Base-by-base conservation (phyloP, 495 filamentous ascomycete species). In the Talaromyces borbonicus region DNA sequence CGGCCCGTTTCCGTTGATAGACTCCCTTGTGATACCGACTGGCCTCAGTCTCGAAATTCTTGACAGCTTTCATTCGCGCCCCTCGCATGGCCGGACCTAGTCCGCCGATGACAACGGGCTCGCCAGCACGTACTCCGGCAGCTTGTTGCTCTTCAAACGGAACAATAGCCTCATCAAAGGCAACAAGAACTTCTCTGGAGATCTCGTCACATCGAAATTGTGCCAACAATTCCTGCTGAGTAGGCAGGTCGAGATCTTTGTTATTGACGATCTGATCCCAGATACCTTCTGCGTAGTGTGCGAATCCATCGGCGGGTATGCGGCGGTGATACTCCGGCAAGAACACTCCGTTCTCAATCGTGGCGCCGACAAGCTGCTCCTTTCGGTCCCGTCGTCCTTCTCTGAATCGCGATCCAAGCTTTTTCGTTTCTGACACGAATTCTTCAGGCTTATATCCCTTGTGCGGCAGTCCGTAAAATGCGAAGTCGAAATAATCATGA, bases 181-280 rank as follows among this genome's bases (percentile, higher is more conserved):
- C 72, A 24, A 90, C 72, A 39, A 93, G 70, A 0, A 92, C 89
- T 55, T 92, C 89, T 52, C 87, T 72, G 30, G 85, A 68, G 45
- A 98, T 98, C 71, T 98, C 92, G 58, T 98, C 92, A 59, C 92
- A 98, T 38, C 92, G 78, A 71, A 96, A 98, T 62, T 98, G 92
- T 2, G 92, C 92, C 40, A 98, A 78, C 36, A 98, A 68, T 56
- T 98, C 92, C 59, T 98, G 92, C 63, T 98, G 92, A 0, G 92
- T 96, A 12, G 92, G 92, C 25, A 98, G 66, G 68, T 98, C 92
- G 49, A 98, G 70, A 55, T 98, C 92, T 65, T 98, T 98, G 67
- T 98, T 98, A 65, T 88, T 85, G 54, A 94, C 87, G 54, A 98
- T 98, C 63, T 96, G 92, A 58, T 95, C 87, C 92, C 92, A 98